phyloP scores from a whole-genome alignment of 2,329 filamentous ascomycete species.

The Aspergillus aculeatinus region DNA sequence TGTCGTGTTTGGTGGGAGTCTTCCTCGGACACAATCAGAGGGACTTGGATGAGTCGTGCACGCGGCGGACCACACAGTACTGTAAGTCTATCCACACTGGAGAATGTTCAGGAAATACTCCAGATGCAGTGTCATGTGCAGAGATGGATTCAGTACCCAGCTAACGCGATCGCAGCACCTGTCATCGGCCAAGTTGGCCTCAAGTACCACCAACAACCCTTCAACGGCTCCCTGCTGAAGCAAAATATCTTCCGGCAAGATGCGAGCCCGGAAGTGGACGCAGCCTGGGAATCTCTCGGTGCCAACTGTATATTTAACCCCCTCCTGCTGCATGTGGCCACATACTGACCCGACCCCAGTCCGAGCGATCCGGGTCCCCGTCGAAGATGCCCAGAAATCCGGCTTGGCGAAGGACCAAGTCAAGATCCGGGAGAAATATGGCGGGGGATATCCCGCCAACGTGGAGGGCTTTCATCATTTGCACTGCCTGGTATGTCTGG shows the following conservation, averaged over 20 bases:
- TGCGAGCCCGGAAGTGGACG: slow-evolving; percentile 55
- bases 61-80: slow-evolving; percentile 24
- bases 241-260: slow-evolving; percentile 55
- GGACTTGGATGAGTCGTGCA: slow-evolving; percentile 24
- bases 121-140: background rate
- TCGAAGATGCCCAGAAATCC: slow-evolving; percentile 50
- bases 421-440: slow-evolving; percentile 55
- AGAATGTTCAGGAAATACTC: no score
- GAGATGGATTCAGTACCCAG: background rate
- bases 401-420: slow-evolving; percentile 58
- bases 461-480: slow-evolving; percentile 36
- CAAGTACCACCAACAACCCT: slow-evolving; percentile 44
- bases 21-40: slow-evolving; percentile 13
- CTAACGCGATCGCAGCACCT: slow-evolving; percentile 27
- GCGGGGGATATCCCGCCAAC: slow-evolving; percentile 53
- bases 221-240: slow-evolving; percentile 59
- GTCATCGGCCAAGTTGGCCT: slow-evolving; percentile 44
- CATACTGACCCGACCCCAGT: slow-evolving; percentile 29
- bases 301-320: slow-evolving; percentile 47
- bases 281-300: slow-evolving; percentile 56
- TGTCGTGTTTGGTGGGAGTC: slow-evolving; percentile 22
- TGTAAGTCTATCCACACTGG: slow-evolving; percentile 16
- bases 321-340: background rate
- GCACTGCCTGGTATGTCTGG: slow-evolving; percentile 52
- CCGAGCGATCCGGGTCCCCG: slow-evolving; percentile 50